Base-by-base conservation (phyloP, 306 rosid genomes). In the Cucumis hystrix region DNA sequence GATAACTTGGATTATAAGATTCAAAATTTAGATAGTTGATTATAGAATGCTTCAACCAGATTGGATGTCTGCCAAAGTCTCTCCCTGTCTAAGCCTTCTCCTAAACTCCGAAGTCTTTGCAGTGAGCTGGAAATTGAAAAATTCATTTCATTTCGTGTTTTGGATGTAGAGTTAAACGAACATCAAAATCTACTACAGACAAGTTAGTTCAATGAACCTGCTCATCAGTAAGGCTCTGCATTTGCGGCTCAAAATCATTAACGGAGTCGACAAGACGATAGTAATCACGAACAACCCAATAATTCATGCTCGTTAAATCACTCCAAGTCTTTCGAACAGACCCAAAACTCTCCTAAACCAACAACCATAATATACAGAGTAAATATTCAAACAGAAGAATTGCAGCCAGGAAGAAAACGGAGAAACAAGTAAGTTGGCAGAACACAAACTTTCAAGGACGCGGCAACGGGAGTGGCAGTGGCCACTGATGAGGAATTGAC, bases 251-350 rank as follows among this genome's bases (percentile, higher is more conserved):
- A 60, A 95, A 80, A 37, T 83, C 86, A 68, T 92, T 92, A 28
- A 95, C 98, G 28, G 93, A 85, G 49, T 82, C 80, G 52, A 95
- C 97, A 11, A 95, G 88, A 68, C 96, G 96, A 75, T 86, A 87
- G 61, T 92, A 95, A 55, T 92, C 98, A 4, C 83, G 83, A 72
- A 95, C 96, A 40, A 95, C 91, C 98, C 97, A 95, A 79, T 83
- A 82, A 85, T 92, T 95, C 76, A 92, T 81, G 85, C 91, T 92
- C 15, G 90, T 82, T 23, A 88, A 81, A 76, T 95, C 93, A 55
- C 65, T 82, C 83, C 93, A 82, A 41, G 85, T 80, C 87, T 85
- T 92, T 10, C 77, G 77, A 39, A 89, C 51, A 61, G 83, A 74
- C 45, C 91, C 95, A 39, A 92, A 56, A 57, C 86, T 85, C 59